phyloP scores from a whole-genome alignment of 441 rosid species.

The Flueggea neowawraea region DNA sequence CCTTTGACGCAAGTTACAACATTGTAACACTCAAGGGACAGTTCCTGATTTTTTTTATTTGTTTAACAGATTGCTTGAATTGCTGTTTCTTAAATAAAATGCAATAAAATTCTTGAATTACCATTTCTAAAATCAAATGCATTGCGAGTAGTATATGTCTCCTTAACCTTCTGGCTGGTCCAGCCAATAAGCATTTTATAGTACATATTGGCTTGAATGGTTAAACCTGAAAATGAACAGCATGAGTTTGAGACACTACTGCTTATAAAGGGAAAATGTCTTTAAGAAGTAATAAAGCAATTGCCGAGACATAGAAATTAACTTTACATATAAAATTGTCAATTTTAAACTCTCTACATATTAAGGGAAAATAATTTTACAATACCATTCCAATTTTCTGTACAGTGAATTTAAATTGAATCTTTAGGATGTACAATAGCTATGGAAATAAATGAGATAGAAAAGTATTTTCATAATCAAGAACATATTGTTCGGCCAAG shows the following conservation, averaged over 20 bases:
- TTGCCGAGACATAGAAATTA: not conserved
- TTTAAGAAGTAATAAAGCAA: not conserved
- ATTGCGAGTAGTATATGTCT: slow-evolving; percentile 58
- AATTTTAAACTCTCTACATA: too few relatives aligned
- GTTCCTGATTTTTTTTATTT: too few relatives aligned
- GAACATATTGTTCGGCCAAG: not conserved
- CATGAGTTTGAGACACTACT: slow-evolving; percentile 2
- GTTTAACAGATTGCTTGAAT: too few relatives aligned
- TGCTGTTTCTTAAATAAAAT: too few relatives aligned
- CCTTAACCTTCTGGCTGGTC: slow-evolving; percentile 95
- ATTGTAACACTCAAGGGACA: too few relatives aligned
- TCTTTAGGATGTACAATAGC: not conserved
- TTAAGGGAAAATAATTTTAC: not conserved
- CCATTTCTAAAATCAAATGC: slow-evolving; percentile 96
- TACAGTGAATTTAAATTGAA: too few relatives aligned
- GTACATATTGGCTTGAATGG: slow-evolving; percentile 97
- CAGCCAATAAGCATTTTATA: slow-evolving; percentile 96
- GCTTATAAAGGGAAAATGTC: not conserved
- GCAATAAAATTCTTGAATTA: slow-evolving; percentile 19
- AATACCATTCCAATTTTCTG: not conserved
- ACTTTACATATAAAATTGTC: too few relatives aligned
- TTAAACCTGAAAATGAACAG: slow-evolving; percentile 63
- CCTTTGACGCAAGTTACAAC: too few relatives aligned
- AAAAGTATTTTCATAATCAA: not conserved
- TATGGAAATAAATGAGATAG: not conserved